These are phyloP conservation scores for Sugiyamaella grinbergsii DNA, from an alignment of 1,139 yeast genomes.

Conservation along the genomic window DNA sequence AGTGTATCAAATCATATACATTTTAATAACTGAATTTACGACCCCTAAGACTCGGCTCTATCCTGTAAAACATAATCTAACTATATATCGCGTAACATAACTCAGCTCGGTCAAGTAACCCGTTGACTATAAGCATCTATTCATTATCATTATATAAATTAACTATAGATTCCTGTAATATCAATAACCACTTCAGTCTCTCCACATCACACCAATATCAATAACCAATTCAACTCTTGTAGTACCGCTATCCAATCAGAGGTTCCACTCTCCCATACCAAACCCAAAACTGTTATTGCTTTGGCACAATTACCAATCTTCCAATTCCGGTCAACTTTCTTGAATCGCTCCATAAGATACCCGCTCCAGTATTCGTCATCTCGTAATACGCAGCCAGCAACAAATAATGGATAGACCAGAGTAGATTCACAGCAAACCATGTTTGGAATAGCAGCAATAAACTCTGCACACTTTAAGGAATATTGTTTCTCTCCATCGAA, in stretches of 20 bases:
- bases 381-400: slow-evolving; percentile 19
- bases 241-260: slow-evolving; percentile 18
- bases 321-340: slow-evolving; percentile 18
- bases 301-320: slow-evolving; percentile 21
- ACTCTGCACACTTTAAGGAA: slow-evolving; percentile 9
- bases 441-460: slow-evolving; percentile 13
- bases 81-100: no score
- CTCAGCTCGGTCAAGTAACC: background rate
- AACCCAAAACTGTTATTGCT: slow-evolving; percentile 14
- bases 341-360: slow-evolving; percentile 15
- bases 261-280: slow-evolving; percentile 15
- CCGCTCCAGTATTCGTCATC: slow-evolving; percentile 4
- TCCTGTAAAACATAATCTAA: background rate
- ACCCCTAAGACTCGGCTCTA: no score
- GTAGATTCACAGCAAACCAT: slow-evolving; percentile 21
- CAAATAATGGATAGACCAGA: slow-evolving; percentile 20
- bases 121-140: slow-evolving; percentile 1
- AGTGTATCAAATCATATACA: no score
- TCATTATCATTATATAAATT: slow-evolving; percentile 1
- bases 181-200: no score
- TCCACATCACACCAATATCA: slow-evolving; percentile 12
- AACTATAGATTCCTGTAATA: background rate
- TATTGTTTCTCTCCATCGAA: background rate
- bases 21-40: no score
- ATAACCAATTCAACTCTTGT: slow-evolving; percentile 15